phyloP scores from a whole-genome alignment of 768 basidiomycete species.

The Kwoniella botswanensis region DNA sequence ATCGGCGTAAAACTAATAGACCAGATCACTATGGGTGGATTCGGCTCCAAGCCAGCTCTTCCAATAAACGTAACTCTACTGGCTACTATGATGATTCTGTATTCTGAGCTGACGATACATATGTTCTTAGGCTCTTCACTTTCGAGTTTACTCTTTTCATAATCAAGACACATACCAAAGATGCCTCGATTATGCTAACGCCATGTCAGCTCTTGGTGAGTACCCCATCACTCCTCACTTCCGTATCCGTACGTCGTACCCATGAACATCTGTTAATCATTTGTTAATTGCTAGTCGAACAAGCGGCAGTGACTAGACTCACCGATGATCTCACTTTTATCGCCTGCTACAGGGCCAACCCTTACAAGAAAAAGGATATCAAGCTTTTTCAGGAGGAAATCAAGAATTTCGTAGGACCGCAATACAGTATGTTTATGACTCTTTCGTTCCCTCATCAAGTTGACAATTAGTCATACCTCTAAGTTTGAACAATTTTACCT shows the following conservation, averaged over 20 bases:
- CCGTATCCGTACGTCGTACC: neutral
- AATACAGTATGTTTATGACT: neutral
- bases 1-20: too few relatives aligned
- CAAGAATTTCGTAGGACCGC: neutral
- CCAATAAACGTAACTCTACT: constrained; percentile 1
- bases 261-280: neutral
- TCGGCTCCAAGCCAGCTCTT: constrained; percentile 2
- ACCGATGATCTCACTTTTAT: constrained; percentile 18
- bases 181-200: neutral
- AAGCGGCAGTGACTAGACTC: constrained; percentile 8
- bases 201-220: constrained; percentile 11
- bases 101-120: neutral
- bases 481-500: too few relatives aligned
- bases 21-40: neutral
- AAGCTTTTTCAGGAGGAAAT: neutral
- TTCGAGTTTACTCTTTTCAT: constrained; percentile 17
- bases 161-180: neutral
- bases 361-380: constrained; percentile 11
- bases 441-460: neutral
- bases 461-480: neutral
- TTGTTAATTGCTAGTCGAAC: constrained; percentile 1
- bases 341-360: constrained; percentile 11
- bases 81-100: neutral
- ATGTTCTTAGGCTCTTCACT: constrained; percentile 10
- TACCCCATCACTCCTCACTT: too few relatives aligned